These are phyloP conservation scores for Curvularia spicifera DNA, from an alignment of 2,329 filamentous ascomycete species.

Conservation along the genomic window DNA sequence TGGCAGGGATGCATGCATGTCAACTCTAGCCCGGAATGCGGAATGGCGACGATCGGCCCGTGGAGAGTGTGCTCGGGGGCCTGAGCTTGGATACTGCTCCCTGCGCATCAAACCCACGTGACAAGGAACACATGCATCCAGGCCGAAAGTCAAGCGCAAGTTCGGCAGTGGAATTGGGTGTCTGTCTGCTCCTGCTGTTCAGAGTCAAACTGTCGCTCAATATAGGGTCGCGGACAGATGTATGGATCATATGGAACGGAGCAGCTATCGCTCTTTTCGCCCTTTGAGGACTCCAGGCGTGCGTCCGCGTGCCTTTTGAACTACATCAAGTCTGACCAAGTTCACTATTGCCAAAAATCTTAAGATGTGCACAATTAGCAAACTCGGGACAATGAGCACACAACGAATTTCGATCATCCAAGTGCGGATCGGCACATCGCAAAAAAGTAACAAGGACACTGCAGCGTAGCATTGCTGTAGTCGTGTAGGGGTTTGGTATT, in stretches of 20 bases:
- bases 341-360: neutral
- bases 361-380: neutral
- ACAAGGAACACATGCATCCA: neutral
- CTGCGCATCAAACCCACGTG: constrained; percentile 7
- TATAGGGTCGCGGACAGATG: neutral
- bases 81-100: constrained; percentile 1
- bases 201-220: neutral
- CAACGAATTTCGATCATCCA: neutral
- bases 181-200: neutral
- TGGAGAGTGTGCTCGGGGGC: neutral
- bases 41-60: constrained; percentile 4
- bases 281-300: constrained; percentile 1
- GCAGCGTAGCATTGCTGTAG: constrained; percentile 5
- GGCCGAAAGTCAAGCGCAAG: neutral
- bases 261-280: neutral
- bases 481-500: constrained; percentile 1
- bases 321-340: neutral
- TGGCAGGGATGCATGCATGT: constrained; percentile 6
- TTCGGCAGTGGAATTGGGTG: neutral
- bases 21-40: neutral
- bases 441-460: neutral
- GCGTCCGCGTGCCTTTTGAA: constrained; percentile 3
- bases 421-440: neutral
- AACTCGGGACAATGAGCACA: neutral
- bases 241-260: neutral